Evolutionary conservation across 208 protist genomes (phyloP).

Genomic region (Leishmania guyanensis): DNA sequence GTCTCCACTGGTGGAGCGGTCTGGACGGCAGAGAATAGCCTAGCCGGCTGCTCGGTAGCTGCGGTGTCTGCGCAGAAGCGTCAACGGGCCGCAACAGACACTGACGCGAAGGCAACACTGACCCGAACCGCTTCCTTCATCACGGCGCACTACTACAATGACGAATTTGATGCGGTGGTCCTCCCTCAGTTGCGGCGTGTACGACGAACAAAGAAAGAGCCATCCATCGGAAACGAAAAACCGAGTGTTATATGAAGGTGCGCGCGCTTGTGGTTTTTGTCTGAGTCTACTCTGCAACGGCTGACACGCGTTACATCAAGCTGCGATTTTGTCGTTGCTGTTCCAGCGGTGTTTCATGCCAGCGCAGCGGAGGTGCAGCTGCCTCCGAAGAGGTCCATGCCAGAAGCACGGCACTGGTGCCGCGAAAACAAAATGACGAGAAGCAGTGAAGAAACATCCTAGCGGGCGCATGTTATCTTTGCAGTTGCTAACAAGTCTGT

Average conservation of each 20-base stretch:
- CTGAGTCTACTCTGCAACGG: background rate
- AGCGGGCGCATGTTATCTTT: background rate
- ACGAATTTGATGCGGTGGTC: constrained; percentile 67
- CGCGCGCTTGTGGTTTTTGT: background rate
- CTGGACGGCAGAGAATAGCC: background rate
- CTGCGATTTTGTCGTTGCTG: background rate
- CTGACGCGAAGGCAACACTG: constrained; percentile 18
- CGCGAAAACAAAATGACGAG: too few species aligned
- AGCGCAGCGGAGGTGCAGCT: background rate
- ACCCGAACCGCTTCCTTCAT: constrained; percentile 43
- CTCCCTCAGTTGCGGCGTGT: constrained; percentile 24
- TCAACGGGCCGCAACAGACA: background rate
- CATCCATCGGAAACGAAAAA: background rate
- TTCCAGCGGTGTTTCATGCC: background rate
- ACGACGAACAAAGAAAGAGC: background rate
- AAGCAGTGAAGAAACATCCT: background rate
- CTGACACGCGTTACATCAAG: background rate
- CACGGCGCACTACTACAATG: constrained; percentile 56
- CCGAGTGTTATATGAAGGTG: background rate
- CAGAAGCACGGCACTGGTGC: background rate
- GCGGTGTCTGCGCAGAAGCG: constrained; percentile 11
- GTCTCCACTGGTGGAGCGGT: constrained; percentile 14
- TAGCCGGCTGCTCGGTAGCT: background rate
- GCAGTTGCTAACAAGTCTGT: background rate
- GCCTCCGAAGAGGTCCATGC: background rate